Base-by-base conservation (phyloP, 495 filamentous ascomycete genomes). In the Xylaria curta region DNA sequence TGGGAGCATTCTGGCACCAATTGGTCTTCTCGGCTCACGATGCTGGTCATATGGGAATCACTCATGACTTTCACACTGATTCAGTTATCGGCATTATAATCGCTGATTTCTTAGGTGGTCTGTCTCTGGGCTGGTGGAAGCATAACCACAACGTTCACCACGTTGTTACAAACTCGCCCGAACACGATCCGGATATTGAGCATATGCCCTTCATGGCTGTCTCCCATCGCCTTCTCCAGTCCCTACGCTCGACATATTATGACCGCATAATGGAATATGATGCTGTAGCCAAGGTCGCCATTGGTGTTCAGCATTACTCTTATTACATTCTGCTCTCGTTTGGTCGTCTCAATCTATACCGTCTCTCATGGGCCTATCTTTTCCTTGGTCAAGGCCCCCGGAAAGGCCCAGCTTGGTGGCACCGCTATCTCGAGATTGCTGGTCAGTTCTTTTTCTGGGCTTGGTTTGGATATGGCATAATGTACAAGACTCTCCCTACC, bases 71-170 rank as follows among this genome's bases (percentile, higher is more conserved):
- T 80, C 89, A 91, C 31, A 81, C 87, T 21, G 96, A 99, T 81
- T 91, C 92, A 7, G 82, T 91, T 46, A 93, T 98, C 74, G 95
- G 94, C 44, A 97, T 98, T 75, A 81, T 97, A 67, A 92, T 98
- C 75, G 95, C 96, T 28, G 90, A 97, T 78, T 99, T 92, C 74
- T 83, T 95, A 3, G 96, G 96, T 26, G 96, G 96, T 4, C 82
- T 99, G n/a, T 96, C 93, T 58, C 72, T 96, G 17, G 93, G 95
- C 12, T 99, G 96, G 96, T 99, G 96, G 96, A 99, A 99, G 80
- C 87, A 89, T 66, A 98, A 90, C 79, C 96, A 99, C 83, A 99
- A 99, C 80, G 96, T 99, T 33, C 96, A 99, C 79, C 96, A 99
- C 75, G 94, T 99, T 74, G 92, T 99, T 44, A 99, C 96, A 21